Evolutionary conservation across 2,329 filamentous ascomycete species (phyloP).

Genomic region (Shiraia sp.): DNA sequence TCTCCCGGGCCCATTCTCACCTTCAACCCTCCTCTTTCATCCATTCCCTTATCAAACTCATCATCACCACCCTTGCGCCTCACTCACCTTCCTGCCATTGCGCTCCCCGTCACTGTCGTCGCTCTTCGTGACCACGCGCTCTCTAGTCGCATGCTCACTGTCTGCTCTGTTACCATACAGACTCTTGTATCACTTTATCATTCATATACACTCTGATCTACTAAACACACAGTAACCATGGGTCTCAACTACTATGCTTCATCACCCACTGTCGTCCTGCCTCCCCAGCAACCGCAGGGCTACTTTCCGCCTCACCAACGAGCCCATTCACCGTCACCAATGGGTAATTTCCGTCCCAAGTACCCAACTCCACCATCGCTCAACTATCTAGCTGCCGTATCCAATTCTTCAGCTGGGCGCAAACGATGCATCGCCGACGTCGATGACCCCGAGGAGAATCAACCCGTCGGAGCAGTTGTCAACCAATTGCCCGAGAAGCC

Average conservation of each 20-base stretch:
- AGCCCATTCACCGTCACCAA: slow-evolving; percentile 35
- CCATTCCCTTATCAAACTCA: slow-evolving; percentile 14
- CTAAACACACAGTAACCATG: slow-evolving; percentile 49
- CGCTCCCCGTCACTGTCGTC: slow-evolving; percentile 29
- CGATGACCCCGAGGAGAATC: slow-evolving; percentile 67
- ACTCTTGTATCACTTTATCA: slow-evolving; percentile 37
- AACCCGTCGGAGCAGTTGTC: slow-evolving; percentile 54
- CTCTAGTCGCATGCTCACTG: slow-evolving; percentile 30
- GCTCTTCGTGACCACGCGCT: slow-evolving; percentile 24
- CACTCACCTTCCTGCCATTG: slow-evolving; percentile 20
- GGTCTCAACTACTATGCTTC: slow-evolving; percentile 53
- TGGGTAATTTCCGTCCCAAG: slow-evolving; percentile 43
- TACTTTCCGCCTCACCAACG: slow-evolving; percentile 42
- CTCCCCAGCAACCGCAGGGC: slow-evolving; percentile 45
- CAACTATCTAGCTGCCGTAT: slow-evolving; percentile 48
- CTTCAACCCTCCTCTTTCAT: slow-evolving; percentile 20
- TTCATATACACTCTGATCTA: slow-evolving; percentile 35
- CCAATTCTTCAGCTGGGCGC: slow-evolving; percentile 60
- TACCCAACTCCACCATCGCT: slow-evolving; percentile 48
- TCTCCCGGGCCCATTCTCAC: slow-evolving; percentile 12
- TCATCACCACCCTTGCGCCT: slow-evolving; percentile 13
- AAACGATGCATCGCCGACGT: slow-evolving; percentile 80
- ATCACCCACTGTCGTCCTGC: slow-evolving; percentile 52
- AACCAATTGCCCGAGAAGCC: slow-evolving; percentile 56
- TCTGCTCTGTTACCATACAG: slow-evolving; percentile 33